These are phyloP conservation scores for Conticribra guillardii DNA, from an alignment of 108 stramenopile genomes.

Conservation along the genomic window DNA sequence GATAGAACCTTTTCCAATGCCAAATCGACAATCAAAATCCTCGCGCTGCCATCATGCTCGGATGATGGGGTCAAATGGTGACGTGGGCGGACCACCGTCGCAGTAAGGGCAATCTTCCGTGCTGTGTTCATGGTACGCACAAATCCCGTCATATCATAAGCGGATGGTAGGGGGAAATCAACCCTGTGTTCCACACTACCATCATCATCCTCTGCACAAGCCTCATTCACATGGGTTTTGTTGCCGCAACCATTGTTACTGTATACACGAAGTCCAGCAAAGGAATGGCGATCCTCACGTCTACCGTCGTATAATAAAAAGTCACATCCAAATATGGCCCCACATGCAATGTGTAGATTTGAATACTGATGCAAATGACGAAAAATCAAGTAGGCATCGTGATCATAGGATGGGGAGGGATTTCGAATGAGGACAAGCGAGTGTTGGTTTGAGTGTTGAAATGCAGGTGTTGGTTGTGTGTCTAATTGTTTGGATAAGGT, in stretches of 20 bases:
- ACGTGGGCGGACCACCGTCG: slow-evolving; percentile 50
- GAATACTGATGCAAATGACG: slow-evolving; percentile 58
- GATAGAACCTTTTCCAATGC: slow-evolving; percentile 75
- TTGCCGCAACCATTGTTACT: slow-evolving; percentile 7
- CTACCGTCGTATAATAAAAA: slow-evolving; percentile 84
- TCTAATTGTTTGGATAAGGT: neutral
- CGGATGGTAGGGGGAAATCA: slow-evolving; percentile 58
- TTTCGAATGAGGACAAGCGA: slow-evolving; percentile 22
- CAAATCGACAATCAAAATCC: slow-evolving; percentile 77
- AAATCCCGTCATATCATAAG: slow-evolving; percentile 78
- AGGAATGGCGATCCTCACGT: slow-evolving; percentile 81
- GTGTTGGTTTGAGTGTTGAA: slow-evolving; percentile 1
- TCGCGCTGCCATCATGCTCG: slow-evolving; percentile 3
- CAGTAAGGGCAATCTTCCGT: slow-evolving; percentile 81
- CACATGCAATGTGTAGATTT: slow-evolving; percentile 71
- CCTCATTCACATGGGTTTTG: no score
- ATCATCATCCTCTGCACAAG: neutral
- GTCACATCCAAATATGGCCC: slow-evolving; percentile 88
- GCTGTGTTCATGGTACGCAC: slow-evolving; percentile 85
- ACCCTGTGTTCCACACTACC: no score
- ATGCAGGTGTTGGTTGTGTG: neutral
- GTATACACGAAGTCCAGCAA: slow-evolving; percentile 84
- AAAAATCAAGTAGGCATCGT: slow-evolving; percentile 50
- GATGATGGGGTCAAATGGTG: neutral
- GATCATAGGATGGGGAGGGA: slow-evolving; percentile 32